phyloP scores from a whole-genome alignment of 2,329 filamentous ascomycete species.

The Tothia fuscella region DNA sequence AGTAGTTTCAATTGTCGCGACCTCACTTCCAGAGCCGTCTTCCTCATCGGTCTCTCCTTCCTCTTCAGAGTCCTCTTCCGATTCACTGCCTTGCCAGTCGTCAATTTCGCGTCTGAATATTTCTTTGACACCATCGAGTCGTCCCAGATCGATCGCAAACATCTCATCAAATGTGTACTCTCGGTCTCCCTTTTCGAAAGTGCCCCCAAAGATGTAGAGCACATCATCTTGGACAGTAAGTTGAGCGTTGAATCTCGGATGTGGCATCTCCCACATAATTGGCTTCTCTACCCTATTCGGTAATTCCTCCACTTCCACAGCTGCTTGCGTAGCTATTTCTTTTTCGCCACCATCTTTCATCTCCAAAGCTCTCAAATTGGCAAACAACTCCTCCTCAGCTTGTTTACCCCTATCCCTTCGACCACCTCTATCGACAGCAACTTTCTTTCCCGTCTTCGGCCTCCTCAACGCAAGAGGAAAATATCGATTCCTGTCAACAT shows the following conservation, averaged over 20 bases:
- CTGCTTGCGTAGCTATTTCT: conserved; percentile 24
- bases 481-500: conserved; percentile 88
- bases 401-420: conserved; percentile 55
- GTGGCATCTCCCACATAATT: conserved; percentile 69
- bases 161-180: conserved; percentile 96
- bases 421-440: conserved; percentile 36
- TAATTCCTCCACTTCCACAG: conserved; percentile 43
- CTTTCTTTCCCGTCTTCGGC: conserved; percentile 55
- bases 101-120: conserved; percentile 75
- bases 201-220: conserved; percentile 89
- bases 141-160: conserved; percentile 86
- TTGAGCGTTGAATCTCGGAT: conserved; percentile 82
- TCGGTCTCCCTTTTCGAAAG: conserved; percentile 85
- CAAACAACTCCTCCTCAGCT: conserved; percentile 80
- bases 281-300: conserved; percentile 41
- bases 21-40: conserved; percentile 45
- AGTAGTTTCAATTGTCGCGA: conserved; percentile 27
- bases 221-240: conserved; percentile 84
- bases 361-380: conserved; percentile 76
- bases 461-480: conserved; percentile 73
- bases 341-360: conserved; percentile 52
- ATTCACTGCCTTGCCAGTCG: conserved; percentile 58
- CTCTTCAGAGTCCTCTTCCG: conserved; percentile 35
- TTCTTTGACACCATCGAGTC: conserved; percentile 86
- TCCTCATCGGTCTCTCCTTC: conserved; percentile 32